A percentile compares a stretch with the other conserved stretches of the same genome.
phyloP scores from a whole-genome alignment of 2,329 filamentous ascomycete genomes.

The Phoma herbarum region DNA sequence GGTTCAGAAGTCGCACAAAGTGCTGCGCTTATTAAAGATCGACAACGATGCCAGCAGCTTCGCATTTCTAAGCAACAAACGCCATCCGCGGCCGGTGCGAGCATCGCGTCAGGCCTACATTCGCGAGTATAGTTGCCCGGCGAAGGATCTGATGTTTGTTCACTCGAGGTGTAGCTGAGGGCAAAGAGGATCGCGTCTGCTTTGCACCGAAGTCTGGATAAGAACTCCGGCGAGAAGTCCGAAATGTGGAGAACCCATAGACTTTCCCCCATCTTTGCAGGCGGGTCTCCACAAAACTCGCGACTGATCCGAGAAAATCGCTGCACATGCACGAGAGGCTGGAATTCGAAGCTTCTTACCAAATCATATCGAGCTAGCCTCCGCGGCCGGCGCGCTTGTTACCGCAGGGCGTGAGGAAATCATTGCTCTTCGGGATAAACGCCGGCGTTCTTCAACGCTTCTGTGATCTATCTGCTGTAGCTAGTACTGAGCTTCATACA shows the following conservation, averaged over 20 bases:
- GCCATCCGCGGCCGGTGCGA: slow-evolving; percentile 17
- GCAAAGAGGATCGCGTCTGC: neutral
- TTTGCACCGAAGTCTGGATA: neutral
- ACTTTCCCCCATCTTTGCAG: slow-evolving; percentile 13
- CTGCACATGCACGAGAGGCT: slow-evolving; percentile 4
- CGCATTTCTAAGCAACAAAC: slow-evolving; percentile 16
- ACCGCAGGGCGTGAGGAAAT: neutral
- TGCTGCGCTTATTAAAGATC: slow-evolving; percentile 14
- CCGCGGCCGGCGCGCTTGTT: slow-evolving; percentile 33
- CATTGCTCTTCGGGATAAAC: slow-evolving; percentile 8
- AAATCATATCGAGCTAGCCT: slow-evolving; percentile 24
- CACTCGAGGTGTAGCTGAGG: too few relatives aligned
- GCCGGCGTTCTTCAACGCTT: slow-evolving; percentile 4
- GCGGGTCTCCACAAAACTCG: slow-evolving; percentile 10
- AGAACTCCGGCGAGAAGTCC: slow-evolving; percentile 19
- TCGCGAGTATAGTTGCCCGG: neutral
- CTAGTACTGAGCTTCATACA: slow-evolving; percentile 2
- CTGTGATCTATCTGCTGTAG: slow-evolving; percentile 3
- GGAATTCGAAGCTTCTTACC: neutral
- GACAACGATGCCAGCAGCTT: slow-evolving; percentile 4
- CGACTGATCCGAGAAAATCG: neutral
- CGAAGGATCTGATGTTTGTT: neutral
- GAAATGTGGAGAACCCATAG: slow-evolving; percentile 15
- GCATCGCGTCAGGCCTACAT: neutral
- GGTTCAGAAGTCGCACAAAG: too few relatives aligned